phyloP scores from a whole-genome alignment of 1,139 yeast genomes.

The Pneumocystis murina region DNA sequence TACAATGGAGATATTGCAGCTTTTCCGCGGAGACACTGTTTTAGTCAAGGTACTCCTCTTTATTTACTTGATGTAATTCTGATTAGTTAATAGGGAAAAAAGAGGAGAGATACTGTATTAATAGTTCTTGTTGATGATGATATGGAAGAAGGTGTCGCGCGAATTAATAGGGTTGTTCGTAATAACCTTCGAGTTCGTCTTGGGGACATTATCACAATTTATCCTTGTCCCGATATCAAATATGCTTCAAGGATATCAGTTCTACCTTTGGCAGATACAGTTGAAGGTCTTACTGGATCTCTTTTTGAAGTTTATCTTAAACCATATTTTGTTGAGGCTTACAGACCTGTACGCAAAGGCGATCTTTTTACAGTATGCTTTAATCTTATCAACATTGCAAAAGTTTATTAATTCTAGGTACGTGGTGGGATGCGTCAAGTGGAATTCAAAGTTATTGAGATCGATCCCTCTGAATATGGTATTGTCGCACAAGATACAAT shows the following conservation, averaged over 20 bases:
- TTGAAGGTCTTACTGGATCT: conserved; percentile 97
- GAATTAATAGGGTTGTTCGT: conserved; percentile 90
- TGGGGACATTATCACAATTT: conserved; percentile 81
- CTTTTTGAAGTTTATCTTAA: conserved; percentile 88
- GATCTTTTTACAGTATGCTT: conserved; percentile 67
- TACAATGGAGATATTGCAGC: conserved; percentile 87
- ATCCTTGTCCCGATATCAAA: conserved; percentile 95
- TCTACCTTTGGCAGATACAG: conserved; percentile 92
- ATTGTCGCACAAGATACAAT: conserved; percentile 97
- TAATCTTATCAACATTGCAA: background rate
- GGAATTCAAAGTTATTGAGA: conserved; percentile 94
- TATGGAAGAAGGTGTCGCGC: conserved; percentile 86
- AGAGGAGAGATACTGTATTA: conserved; percentile 94
- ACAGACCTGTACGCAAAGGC: conserved; percentile 96
- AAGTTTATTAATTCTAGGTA: background rate
- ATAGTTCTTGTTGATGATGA: conserved; percentile 85
- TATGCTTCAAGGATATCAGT: conserved; percentile 74
- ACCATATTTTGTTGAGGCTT: conserved; percentile 97
- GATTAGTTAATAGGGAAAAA: conserved; percentile 45
- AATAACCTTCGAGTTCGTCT: conserved; percentile 85
- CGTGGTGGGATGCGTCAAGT: conserved; percentile 99
- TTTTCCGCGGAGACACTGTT: conserved; percentile 96
- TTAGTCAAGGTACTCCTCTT: conserved; percentile 43
- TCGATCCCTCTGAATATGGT: conserved; percentile 93
- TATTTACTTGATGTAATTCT: background rate